A percentile compares a stretch with the other conserved stretches of the same genome.
phyloP scores from a whole-genome alignment of 179 eudicot species.

The Amaranthus tricolor region DNA sequence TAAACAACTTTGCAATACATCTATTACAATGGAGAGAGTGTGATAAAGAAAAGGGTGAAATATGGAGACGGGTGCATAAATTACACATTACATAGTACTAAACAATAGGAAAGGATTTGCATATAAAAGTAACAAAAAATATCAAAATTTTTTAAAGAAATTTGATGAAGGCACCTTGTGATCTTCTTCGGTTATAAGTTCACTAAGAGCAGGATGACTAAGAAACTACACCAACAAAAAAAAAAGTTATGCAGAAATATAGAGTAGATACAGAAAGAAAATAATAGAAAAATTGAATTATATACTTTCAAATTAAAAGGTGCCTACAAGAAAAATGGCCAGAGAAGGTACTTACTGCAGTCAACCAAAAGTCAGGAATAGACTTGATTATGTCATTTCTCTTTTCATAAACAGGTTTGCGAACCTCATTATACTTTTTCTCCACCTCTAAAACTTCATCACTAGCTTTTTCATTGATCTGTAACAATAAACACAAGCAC shows the following conservation, averaged over 20 bases:
- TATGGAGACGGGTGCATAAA: no score
- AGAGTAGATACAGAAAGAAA: not conserved
- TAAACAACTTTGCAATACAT: not conserved
- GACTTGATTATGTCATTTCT: constrained; percentile 65
- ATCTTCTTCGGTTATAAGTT: constrained; percentile 81
- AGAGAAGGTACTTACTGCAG: constrained; percentile 58
- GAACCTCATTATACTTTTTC: constrained; percentile 77
- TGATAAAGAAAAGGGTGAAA: no score
- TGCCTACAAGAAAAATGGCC: not conserved
- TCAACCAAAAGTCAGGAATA: constrained; percentile 96
- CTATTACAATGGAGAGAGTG: no score
- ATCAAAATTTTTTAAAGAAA: not conserved
- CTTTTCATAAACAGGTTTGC: constrained; percentile 88
- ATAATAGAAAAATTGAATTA: not conserved
- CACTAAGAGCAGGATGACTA: constrained; percentile 93
- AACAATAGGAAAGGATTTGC: not conserved
- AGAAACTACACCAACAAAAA: constrained; percentile 54
- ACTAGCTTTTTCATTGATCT: constrained; percentile 94
- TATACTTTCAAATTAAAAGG: not conserved
- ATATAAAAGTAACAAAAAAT: not conserved
- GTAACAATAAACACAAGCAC: constrained; percentile 17
- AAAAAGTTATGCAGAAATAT: constrained; percentile 3
- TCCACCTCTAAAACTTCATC: constrained; percentile 89
- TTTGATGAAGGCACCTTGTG: constrained; percentile 55
- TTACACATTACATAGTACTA: no score